phyloP scores from a whole-genome alignment of 495 filamentous ascomycete genomes.

The Aspergillus sclerotiicarbonarius region DNA sequence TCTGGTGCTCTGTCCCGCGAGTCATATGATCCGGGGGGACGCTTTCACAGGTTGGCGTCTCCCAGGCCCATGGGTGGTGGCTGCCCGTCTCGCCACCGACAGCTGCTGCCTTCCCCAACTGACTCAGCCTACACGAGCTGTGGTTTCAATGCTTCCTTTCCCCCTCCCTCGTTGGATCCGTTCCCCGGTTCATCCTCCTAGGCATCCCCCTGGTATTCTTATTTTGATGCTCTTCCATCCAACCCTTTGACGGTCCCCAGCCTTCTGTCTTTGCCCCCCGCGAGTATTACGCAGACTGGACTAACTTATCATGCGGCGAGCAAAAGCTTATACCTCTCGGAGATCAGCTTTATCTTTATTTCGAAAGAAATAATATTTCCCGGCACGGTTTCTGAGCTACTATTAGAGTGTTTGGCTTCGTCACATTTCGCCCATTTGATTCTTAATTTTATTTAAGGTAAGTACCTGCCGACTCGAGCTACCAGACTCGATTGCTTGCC shows the following conservation, averaged over 20 bases:
- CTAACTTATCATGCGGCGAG: not conserved
- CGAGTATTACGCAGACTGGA: not conserved
- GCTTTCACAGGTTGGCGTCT: not conserved
- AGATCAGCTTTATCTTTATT: not conserved
- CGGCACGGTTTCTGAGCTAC: not conserved
- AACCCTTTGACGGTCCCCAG: not conserved
- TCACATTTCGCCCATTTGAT: not conserved
- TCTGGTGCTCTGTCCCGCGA: not conserved
- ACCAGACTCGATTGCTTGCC: not conserved
- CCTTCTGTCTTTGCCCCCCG: not conserved
- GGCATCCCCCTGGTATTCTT: not conserved
- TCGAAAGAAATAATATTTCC: not conserved
- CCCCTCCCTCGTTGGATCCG: not conserved
- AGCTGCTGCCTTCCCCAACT: not conserved
- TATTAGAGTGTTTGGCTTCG: not conserved
- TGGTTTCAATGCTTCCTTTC: not conserved
- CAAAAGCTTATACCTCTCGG: constrained; percentile 1
- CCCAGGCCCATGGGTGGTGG: not conserved
- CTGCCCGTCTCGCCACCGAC: not conserved
- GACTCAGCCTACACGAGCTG: not conserved
- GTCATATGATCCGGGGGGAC: constrained; percentile 2
- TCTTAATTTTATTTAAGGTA: not conserved
- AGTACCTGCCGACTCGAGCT: not conserved
- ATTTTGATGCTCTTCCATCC: not conserved
- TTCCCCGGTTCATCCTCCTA: not conserved